A percentile compares a stretch with the other conserved stretches of the same genome.
phyloP scores from a whole-genome alignment of 306 rosid species.

The Rosa multiflora region DNA sequence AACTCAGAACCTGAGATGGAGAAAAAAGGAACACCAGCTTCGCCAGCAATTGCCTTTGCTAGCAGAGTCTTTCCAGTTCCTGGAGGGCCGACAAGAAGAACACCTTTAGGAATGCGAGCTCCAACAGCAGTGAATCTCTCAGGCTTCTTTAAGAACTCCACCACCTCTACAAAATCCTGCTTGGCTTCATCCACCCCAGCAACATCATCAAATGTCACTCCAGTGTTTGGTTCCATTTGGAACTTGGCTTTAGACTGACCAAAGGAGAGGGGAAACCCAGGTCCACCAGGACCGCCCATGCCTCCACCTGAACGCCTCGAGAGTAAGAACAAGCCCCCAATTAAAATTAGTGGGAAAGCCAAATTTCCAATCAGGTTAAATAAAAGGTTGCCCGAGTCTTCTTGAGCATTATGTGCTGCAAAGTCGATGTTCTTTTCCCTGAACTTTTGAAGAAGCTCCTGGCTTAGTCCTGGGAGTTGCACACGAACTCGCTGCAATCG shows the following conservation, averaged over 20 bases:
- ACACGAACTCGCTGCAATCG: slow-evolving; percentile 90
- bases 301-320: slow-evolving; percentile 96
- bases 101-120: slow-evolving; percentile 99
- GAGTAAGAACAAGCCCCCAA: slow-evolving; percentile 91
- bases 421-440: slow-evolving; percentile 95
- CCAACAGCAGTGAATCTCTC: slow-evolving; percentile 98
- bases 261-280: slow-evolving; percentile 83
- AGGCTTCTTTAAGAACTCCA: slow-evolving; percentile 92
- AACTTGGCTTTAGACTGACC: slow-evolving; percentile 98
- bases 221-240: slow-evolving; percentile 98
- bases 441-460: slow-evolving; percentile 93
- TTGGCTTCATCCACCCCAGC: slow-evolving; percentile 99
- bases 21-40: slow-evolving; percentile 98
- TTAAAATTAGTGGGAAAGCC: slow-evolving; percentile 85
- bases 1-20: slow-evolving; percentile 98
- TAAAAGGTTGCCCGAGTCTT: slow-evolving; percentile 82
- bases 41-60: slow-evolving; percentile 98
- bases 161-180: slow-evolving; percentile 98
- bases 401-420: slow-evolving; percentile 98
- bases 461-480: slow-evolving; percentile 96
- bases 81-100: slow-evolving; percentile 98
- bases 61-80: slow-evolving; percentile 96
- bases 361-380: slow-evolving; percentile 87
- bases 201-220: slow-evolving; percentile 96
- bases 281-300: slow-evolving; percentile 94